Base-by-base conservation (phyloP, 2,329 filamentous ascomycete species). In the Decorospora gaudefroyi region DNA sequence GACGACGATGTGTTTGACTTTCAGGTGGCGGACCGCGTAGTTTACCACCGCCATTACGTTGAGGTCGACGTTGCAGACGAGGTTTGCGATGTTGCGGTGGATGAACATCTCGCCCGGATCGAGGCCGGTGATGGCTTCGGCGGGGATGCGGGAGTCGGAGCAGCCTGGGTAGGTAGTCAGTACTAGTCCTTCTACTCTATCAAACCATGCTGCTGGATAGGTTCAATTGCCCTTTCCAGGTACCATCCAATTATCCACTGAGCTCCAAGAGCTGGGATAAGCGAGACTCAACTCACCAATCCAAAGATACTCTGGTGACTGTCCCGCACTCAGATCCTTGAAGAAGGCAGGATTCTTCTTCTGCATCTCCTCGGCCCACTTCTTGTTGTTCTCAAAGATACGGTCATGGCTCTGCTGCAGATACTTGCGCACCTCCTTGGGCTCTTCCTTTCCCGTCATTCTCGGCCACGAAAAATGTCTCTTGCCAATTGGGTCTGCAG, bases 1-100 rank as follows among this genome's bases (percentile, higher is more conserved):
- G 8, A 88, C 77, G 42, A 88, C 78, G 38, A 88, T 79, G 70
- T 88, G 84, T 68, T 84, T 78, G 57, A 88, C 85, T 56, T 76
- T 62, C 12, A 72, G 62, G 49, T 71, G 68, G 38, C 67, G 64
- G 8, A 72, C 68, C 11, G 69, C 69, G 55, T 71, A 72, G 57
- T 72, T 69, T 22, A 72, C 62, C 42, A 71, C 68, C 28, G 65
- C 67, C 68, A 71, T 70, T 43, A 70, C 67, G 53, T 70, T 71
- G 45, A 72, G 61, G 57, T 72, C 69, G 50, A 66, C 69, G 54
- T 69, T 67, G 59, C 62, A 64, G 46, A 72, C 68, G 38, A 72
- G 65, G 51, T 68, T 68, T 42, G 65, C 58, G 13, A 65, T 60
- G 55, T 69, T 68, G 54, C 67, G 65, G 47, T 69, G 59, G 52